Conservation (phyloP, 1,139 yeast species). For the Hansenula sp. region DNA sequence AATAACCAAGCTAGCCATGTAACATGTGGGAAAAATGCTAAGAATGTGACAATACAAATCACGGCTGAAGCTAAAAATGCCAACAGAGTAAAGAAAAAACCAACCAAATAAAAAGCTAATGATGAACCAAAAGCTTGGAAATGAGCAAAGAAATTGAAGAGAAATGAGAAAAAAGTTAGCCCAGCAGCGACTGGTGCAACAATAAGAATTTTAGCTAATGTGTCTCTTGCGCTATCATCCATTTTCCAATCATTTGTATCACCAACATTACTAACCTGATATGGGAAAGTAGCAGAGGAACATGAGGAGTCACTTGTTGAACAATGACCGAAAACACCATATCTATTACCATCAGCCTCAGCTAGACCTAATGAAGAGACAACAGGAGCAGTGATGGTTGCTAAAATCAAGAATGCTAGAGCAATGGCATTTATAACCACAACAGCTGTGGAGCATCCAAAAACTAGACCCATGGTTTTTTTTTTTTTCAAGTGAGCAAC, state of each 20-base stretch:
- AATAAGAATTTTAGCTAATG: constrained; percentile 67
- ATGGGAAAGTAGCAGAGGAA: constrained; percentile 41
- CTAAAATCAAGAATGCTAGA: constrained; percentile 44
- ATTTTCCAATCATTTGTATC: constrained; percentile 41
- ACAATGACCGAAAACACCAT: constrained; percentile 89
- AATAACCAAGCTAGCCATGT: constrained; percentile 69
- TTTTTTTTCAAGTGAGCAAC: background rate
- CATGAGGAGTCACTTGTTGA: constrained; percentile 38
- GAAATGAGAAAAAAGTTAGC: constrained; percentile 44
- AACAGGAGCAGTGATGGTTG: constrained; percentile 61
- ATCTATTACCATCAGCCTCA: constrained; percentile 46
- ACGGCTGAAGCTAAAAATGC: constrained; percentile 51
- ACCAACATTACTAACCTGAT: constrained; percentile 16
- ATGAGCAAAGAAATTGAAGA: constrained; percentile 40
- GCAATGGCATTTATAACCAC: constrained; percentile 33
- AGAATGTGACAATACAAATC: constrained; percentile 46
- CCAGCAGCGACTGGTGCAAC: constrained; percentile 84
- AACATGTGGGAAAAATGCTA: constrained; percentile 60
- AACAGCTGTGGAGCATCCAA: constrained; percentile 28
- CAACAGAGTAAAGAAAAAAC: constrained; percentile 34
- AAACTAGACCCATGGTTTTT: constrained; percentile 14
- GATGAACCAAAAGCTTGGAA: constrained; percentile 38
- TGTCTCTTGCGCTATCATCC: constrained; percentile 53
- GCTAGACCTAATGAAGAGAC: constrained; percentile 47
- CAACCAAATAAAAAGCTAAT: constrained; percentile 26